A percentile compares a stretch with the other conserved stretches of the same genome.
These are phyloP conservation scores for Leccinum subrobustum DNA, from an alignment of 1,284 basidiomycete genomes.

Conservation along the genomic window DNA sequence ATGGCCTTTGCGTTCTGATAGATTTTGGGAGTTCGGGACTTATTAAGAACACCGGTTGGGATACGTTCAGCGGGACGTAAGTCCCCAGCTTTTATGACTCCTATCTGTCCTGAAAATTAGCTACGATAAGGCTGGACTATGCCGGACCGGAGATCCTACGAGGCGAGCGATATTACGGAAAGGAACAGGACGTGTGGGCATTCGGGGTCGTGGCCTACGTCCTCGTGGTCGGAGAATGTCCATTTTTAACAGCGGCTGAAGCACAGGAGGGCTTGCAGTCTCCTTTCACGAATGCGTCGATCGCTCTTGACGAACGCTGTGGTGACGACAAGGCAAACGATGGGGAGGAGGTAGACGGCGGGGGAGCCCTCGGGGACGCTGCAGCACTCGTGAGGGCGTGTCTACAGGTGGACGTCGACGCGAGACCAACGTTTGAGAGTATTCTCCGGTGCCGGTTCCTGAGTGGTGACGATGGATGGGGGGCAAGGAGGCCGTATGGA, in stretches of 20 bases:
- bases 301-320: constrained; percentile 75
- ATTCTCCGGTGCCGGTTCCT: constrained; percentile 80
- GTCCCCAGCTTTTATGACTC: constrained; percentile 32
- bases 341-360: constrained; percentile 75
- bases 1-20: constrained; percentile 86
- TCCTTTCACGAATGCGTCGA: constrained; percentile 69
- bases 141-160: constrained; percentile 96
- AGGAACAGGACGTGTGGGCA: constrained; percentile 98
- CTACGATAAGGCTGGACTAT: constrained; percentile 76
- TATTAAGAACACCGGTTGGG: constrained; percentile 83
- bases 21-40: constrained; percentile 95
- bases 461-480: constrained; percentile 66
- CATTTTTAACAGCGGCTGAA: constrained; percentile 85
- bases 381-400: constrained; percentile 79
- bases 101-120: constrained; percentile 18
- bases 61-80: constrained; percentile 93
- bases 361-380: constrained; percentile 78
- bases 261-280: constrained; percentile 77
- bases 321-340: constrained; percentile 66
- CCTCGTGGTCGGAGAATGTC: constrained; percentile 92
- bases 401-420: constrained; percentile 67
- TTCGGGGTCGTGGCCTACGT: constrained; percentile 98
- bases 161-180: constrained; percentile 92
- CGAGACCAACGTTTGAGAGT: constrained; percentile 80
- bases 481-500: constrained; percentile 36